Conservation (phyloP, 2,329 filamentous ascomycete genomes). For the Paecilomyces sp. region DNA sequence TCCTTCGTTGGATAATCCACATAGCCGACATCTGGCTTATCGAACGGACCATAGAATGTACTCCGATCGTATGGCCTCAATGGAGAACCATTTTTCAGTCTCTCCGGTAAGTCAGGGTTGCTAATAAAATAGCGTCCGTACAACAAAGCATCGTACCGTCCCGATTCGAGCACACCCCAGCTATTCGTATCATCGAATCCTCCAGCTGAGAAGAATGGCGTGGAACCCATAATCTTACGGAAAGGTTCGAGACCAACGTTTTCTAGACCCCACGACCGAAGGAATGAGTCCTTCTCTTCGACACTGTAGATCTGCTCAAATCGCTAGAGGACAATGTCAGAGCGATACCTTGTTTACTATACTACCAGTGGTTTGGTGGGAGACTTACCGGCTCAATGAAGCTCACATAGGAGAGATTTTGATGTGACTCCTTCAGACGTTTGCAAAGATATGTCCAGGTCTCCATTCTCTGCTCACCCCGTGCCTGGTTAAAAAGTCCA, state of each 20-base stretch:
- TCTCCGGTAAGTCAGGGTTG: conserved; percentile 43
- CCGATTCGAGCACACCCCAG: conserved; percentile 43
- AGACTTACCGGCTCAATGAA: conserved; percentile 45
- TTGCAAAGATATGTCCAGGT: conserved; percentile 47
- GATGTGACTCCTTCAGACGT: conserved; percentile 39
- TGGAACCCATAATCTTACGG: conserved; percentile 44
- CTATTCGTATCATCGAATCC: conserved; percentile 48
- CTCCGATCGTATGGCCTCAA: conserved; percentile 38
- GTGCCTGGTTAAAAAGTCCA: conserved; percentile 47
- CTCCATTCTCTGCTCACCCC: conserved; percentile 45
- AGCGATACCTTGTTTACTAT: neutral
- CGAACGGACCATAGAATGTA: conserved; percentile 38
- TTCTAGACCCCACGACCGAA: conserved; percentile 41
- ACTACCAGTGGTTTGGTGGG: neutral
- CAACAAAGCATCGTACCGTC: conserved; percentile 41
- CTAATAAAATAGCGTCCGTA: conserved; percentile 44
- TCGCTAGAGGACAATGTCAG: conserved; percentile 15
- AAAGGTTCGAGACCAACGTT: conserved; percentile 42
- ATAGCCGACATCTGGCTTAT: conserved; percentile 7
- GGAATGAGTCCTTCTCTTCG: conserved; percentile 43
- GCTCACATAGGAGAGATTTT: conserved; percentile 46
- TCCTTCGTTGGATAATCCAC: neutral
- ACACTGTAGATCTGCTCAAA: conserved; percentile 48
- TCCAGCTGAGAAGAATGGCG: conserved; percentile 51
- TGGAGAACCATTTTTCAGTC: conserved; percentile 34